Percentiles rank a stretch among this genome's conserved stretches.
These are phyloP conservation scores for Backusella macrospora DNA, from an alignment of 192 early-diverging fungal species.

Conservation along the genomic window DNA sequence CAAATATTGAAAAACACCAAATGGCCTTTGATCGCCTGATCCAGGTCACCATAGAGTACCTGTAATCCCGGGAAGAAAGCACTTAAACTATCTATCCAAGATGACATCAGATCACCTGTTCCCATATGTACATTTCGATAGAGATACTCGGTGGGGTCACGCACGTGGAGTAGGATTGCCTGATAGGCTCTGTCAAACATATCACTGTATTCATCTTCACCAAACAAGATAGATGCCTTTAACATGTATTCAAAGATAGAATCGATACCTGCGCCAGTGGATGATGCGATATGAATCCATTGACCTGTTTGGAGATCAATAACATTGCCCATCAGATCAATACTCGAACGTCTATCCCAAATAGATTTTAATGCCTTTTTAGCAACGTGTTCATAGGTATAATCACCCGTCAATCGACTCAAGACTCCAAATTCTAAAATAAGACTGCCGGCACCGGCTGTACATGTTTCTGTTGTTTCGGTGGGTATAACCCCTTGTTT, in stretches of 20 bases:
- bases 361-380: slow-evolving; percentile 68
- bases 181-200: slow-evolving; percentile 79
- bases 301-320: slow-evolving; percentile 70
- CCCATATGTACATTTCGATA: slow-evolving; percentile 89
- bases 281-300: slow-evolving; percentile 74
- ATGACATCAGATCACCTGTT: slow-evolving; percentile 61
- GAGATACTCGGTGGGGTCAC: slow-evolving; percentile 73
- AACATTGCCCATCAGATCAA: slow-evolving; percentile 83
- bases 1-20: slow-evolving; percentile 87
- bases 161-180: slow-evolving; percentile 63
- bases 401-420: slow-evolving; percentile 80
- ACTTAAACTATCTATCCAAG: slow-evolving; percentile 92
- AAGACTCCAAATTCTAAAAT: slow-evolving; percentile 92
- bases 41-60: slow-evolving; percentile 85
- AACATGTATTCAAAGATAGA: slow-evolving; percentile 94
- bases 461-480: slow-evolving; percentile 77
- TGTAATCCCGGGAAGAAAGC: slow-evolving; percentile 94
- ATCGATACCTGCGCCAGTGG: slow-evolving; percentile 90
- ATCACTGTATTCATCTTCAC: slow-evolving; percentile 71
- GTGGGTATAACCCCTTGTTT: slow-evolving; percentile 65
- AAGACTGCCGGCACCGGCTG: slow-evolving; percentile 88
- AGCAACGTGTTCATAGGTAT: slow-evolving; percentile 74
- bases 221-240: slow-evolving; percentile 89
- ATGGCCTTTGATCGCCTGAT: slow-evolving; percentile 80
- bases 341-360: slow-evolving; percentile 75